Conservation (phyloP, 768 basidiomycete species). For the Boletus eberwhitei region DNA sequence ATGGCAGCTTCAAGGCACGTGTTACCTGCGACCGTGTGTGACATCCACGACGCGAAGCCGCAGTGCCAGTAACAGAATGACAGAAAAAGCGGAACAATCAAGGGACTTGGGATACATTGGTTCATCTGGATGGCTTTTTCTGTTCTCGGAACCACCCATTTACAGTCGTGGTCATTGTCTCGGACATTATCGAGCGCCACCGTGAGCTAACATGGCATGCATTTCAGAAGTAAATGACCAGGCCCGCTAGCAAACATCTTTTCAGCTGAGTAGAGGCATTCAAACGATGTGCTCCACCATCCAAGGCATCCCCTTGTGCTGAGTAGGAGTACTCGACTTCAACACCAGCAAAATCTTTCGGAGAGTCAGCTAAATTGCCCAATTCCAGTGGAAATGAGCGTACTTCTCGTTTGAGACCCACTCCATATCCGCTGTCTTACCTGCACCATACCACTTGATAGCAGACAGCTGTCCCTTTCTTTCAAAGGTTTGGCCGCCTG, state of each 20-base stretch:
- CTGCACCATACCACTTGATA: slow-evolving; percentile 50
- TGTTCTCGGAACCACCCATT: no score
- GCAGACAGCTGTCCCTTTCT: slow-evolving; percentile 41
- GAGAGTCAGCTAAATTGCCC: neutral
- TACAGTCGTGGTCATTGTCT: no score
- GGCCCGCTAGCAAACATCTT: neutral
- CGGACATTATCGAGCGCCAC: no score
- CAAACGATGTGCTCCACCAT: neutral
- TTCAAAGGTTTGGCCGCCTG: slow-evolving; percentile 32
- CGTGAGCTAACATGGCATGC: neutral
- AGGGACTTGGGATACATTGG: no score
- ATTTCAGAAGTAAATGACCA: neutral
- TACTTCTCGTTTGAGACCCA: slow-evolving; percentile 54
- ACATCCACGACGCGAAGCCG: no score
- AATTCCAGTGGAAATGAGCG: slow-evolving; percentile 1
- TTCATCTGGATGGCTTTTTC: no score
- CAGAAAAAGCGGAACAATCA: no score
- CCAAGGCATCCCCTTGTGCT: neutral
- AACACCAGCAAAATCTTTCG: slow-evolving; percentile 43
- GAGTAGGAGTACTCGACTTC: neutral
- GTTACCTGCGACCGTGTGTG: no score
- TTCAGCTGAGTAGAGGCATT: neutral
- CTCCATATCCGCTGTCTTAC: slow-evolving; percentile 30
- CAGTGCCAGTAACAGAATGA: no score
- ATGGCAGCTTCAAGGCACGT: no score